Conservation (phyloP, 352 stramenopile genomes). For the Phytopythium montanum region DNA sequence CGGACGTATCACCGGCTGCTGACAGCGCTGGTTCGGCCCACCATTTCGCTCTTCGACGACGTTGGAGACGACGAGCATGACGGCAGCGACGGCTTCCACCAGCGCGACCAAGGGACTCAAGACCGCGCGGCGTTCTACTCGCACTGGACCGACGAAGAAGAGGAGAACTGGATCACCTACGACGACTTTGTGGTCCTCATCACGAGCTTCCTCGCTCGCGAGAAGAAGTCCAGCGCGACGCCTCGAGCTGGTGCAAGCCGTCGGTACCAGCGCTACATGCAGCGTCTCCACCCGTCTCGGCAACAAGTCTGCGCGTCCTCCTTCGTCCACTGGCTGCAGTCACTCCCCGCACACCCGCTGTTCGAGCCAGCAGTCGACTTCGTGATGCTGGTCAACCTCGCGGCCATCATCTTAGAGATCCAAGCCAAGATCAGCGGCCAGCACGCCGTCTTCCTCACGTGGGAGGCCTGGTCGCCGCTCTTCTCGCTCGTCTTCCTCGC, state of each 20-base stretch:
- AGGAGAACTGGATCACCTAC: conserved; percentile 20
- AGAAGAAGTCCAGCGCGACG: conserved; percentile 12
- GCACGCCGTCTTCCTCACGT: conserved; percentile 19
- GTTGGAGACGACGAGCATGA: background rate
- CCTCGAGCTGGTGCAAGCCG: background rate
- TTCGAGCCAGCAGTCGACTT: conserved; percentile 36
- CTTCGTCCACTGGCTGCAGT: conserved; percentile 19
- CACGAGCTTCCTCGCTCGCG: conserved; percentile 19
- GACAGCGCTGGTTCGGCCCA: conserved; percentile 21
- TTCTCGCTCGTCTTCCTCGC: conserved; percentile 71
- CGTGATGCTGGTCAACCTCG: conserved; percentile 39
- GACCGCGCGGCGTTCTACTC: background rate
- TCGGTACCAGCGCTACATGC: conserved; percentile 5
- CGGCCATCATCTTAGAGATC: conserved; percentile 47
- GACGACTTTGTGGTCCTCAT: conserved; percentile 29
- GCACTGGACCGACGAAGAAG: conserved; percentile 10
- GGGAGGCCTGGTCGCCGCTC: conserved; percentile 54
- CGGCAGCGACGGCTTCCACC: background rate
- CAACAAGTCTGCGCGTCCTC: background rate
- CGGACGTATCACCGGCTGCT: conserved; percentile 25
- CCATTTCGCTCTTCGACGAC: conserved; percentile 30
- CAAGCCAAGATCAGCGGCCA: conserved; percentile 38
- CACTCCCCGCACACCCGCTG: conserved; percentile 21
- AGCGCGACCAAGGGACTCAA: conserved; percentile 3
- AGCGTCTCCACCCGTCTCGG: background rate